These are phyloP conservation scores for Pythium folliculosum DNA, from an alignment of 352 stramenopile species.

Conservation along the genomic window DNA sequence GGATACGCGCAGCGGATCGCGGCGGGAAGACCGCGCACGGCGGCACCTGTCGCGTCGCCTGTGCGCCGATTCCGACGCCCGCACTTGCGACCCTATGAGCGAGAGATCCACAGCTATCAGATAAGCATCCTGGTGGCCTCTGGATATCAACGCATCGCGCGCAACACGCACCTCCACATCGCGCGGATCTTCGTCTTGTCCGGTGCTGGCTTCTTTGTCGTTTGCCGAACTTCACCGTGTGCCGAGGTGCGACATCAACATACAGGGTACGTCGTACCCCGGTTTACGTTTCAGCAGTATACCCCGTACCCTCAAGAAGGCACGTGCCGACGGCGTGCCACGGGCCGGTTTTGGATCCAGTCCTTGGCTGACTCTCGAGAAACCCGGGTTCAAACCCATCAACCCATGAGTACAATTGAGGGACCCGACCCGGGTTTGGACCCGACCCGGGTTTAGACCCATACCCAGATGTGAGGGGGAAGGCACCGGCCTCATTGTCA, in stretches of 20 bases:
- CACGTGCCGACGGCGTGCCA: constrained; percentile 11
- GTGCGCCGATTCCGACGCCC: constrained; percentile 26
- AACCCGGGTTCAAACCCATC: background rate
- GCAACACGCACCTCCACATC: constrained; percentile 24
- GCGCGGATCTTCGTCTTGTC: background rate
- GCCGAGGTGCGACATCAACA: constrained; percentile 11
- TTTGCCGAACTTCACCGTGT: background rate
- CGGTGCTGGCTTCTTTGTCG: background rate
- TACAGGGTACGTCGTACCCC: background rate
- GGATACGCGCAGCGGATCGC: no score
- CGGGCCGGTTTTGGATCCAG: constrained; percentile 5
- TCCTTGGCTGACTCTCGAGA: background rate
- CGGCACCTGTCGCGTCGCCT: constrained; percentile 7
- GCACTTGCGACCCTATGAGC: constrained; percentile 14
- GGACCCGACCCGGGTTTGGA: background rate
- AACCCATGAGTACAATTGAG: constrained; percentile 9
- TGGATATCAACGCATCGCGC: background rate
- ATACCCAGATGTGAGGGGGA: constrained; percentile 4
- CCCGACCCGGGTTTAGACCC: background rate
- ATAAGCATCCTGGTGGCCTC: background rate
- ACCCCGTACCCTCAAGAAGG: background rate
- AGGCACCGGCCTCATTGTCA: constrained; percentile 11
- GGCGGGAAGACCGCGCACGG: background rate
- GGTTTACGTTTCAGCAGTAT: constrained; percentile 4
- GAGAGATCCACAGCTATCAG: background rate